A percentile compares a stretch with the other conserved stretches of the same genome.
Conservation (phyloP, 176 grass and related monocot species). For the Microstegium vimineum region DNA sequence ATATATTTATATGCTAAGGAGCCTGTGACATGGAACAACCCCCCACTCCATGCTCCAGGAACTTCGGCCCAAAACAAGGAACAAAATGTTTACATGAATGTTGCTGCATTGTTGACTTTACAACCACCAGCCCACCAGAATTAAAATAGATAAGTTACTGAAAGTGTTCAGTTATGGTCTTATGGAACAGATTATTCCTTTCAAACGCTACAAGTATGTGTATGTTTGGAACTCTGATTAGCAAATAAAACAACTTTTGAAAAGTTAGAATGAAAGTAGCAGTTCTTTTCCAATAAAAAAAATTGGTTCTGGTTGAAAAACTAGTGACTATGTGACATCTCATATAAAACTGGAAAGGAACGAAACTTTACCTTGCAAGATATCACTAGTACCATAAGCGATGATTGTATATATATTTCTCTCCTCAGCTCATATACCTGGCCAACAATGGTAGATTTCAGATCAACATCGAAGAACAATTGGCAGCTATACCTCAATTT, state of each 20-base stretch:
- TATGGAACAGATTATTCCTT: not conserved
- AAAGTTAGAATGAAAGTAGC: not conserved
- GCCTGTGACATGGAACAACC: not conserved
- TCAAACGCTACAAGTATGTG: not conserved
- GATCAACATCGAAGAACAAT: conserved; percentile 29
- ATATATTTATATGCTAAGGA: not conserved
- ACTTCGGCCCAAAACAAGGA: not conserved
- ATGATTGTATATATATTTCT: conserved; percentile 50
- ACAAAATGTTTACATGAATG: not conserved
- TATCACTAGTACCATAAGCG: conserved; percentile 74
- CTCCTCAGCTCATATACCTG: conserved; percentile 65
- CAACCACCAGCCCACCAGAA: not conserved
- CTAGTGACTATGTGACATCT: not conserved
- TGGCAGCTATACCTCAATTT: not conserved
- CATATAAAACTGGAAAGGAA: conserved; percentile 13
- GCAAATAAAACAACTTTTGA: conserved; percentile 9
- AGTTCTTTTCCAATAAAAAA: not conserved
- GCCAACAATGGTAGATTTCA: conserved; percentile 20
- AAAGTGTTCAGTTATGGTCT: not conserved
- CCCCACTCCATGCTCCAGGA: not conserved
- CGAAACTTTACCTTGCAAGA: conserved; percentile 75
- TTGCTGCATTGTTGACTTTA: not conserved
- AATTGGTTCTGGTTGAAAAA: not conserved
- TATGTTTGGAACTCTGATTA: not conserved
- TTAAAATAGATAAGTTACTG: conserved; percentile 7